These are phyloP conservation scores for Nakataea oryzae DNA, from an alignment of 2,329 filamentous ascomycete genomes.

Conservation along the genomic window DNA sequence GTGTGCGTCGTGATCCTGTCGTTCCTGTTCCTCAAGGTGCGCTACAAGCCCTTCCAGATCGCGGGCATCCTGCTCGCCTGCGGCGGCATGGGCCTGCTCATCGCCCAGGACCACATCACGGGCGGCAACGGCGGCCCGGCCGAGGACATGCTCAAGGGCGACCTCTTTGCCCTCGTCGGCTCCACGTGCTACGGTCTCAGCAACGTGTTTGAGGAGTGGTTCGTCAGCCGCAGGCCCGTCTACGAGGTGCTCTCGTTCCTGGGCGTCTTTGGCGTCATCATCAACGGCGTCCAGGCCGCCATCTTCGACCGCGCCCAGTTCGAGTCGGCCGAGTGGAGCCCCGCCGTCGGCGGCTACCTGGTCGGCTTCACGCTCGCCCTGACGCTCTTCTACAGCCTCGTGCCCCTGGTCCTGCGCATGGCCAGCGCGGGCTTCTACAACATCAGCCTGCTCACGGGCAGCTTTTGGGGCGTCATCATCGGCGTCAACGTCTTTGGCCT, in stretches of 20 bases:
- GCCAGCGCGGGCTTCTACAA: slow-evolving; percentile 92
- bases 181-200: slow-evolving; percentile 84
- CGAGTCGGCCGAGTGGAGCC: slow-evolving; percentile 51
- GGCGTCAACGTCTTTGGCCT: slow-evolving; percentile 79
- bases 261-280: slow-evolving; percentile 76
- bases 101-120: slow-evolving; percentile 80
- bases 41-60: slow-evolving; percentile 82
- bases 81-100: slow-evolving; percentile 78
- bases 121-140: slow-evolving; percentile 58
- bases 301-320: slow-evolving; percentile 84
- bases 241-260: slow-evolving; percentile 93
- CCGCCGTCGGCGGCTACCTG: slow-evolving; percentile 67
- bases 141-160: slow-evolving; percentile 73
- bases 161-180: slow-evolving; percentile 81
- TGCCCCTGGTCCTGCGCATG: slow-evolving; percentile 81
- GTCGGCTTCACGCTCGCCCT: slow-evolving; percentile 83
- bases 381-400: slow-evolving; percentile 75
- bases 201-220: slow-evolving; percentile 91
- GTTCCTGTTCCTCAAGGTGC: slow-evolving; percentile 71
- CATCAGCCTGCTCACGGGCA: slow-evolving; percentile 84
- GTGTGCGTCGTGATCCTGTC: slow-evolving; percentile 82
- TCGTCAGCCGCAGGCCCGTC: slow-evolving; percentile 74
- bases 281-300: slow-evolving; percentile 82
- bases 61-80: slow-evolving; percentile 81
- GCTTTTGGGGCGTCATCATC: slow-evolving; percentile 95